Evolutionary conservation across 2,329 filamentous ascomycete genomes (phyloP), one percentile per base, ranked within the genome.

Genomic region (Phyllosticta ampelicida): DNA sequence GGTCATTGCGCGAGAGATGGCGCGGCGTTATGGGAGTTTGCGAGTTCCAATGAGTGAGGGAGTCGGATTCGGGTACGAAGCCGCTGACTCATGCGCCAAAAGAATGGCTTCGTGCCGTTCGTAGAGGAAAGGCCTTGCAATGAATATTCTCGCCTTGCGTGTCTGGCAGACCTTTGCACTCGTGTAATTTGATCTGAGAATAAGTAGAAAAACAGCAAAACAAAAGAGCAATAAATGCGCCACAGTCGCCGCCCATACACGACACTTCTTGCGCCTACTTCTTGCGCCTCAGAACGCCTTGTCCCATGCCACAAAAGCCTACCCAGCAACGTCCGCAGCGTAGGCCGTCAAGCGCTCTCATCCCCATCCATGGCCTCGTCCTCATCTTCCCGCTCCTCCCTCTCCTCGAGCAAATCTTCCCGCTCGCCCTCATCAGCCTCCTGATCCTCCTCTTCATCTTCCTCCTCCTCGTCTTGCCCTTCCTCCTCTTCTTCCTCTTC

Each of bases 311-410:
- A 44, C 36, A n/a, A n/a, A n/a, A n/a, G n/a, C n/a, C n/a, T n/a
- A n/a, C n/a, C n/a, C n/a, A n/a, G n/a, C n/a, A n/a, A n/a, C n/a
- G n/a, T n/a, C n/a, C n/a, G n/a, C n/a, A n/a, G n/a, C n/a, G n/a
- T n/a, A n/a, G n/a, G n/a, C n/a, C 9, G 20, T 68, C 63, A 73
- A 63, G 72, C 71, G 55, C 70, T 72, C 53, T 74, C 72, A 28
- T 75, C 84, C 62, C 86, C 85, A 59, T 85, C 83, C 23, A 75
- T 69, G 60, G 75, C 80, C 1, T 76, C 74, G 55, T 75, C 74
- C 16, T 76, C 75, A 1, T 73, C 73, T 3, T 71, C 70, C 9
- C 75, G 72, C 1, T 65, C 69, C 48, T 75, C 75, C 19, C 76
- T 75, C 3, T 77, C 77, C 62, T 74, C 75, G 4, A 72, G 65